phyloP scores from a whole-genome alignment of 1,139 yeast genomes.

The Saccharomyces hybrid region DNA sequence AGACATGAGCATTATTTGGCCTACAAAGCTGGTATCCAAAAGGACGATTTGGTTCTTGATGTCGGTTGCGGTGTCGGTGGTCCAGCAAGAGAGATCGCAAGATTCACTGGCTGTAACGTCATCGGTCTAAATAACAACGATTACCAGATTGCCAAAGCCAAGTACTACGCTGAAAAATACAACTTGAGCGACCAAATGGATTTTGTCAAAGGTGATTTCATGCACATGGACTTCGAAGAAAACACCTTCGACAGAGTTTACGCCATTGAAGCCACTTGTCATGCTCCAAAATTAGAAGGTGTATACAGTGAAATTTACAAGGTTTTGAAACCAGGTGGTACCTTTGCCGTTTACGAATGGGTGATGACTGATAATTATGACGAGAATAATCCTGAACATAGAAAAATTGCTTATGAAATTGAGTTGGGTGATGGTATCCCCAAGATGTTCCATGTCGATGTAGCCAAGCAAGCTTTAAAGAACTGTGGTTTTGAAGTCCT shows the following conservation, averaged over 20 bases:
- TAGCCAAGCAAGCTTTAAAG: conserved; percentile 80
- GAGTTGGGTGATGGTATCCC: conserved; percentile 99
- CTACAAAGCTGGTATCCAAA: conserved; percentile 68
- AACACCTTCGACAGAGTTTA: conserved; percentile 92
- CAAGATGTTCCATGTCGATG: conserved; percentile 81
- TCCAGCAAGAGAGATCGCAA: conserved; percentile 91
- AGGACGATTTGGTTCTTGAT: conserved; percentile 82
- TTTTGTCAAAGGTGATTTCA: conserved; percentile 95
- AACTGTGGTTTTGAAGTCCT: conserved; percentile 81
- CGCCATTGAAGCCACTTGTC: conserved; percentile 98
- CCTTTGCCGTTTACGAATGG: conserved; percentile 98
- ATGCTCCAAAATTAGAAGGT: conserved; percentile 94
- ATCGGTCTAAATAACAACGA: conserved; percentile 95
- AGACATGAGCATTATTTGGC: conserved; percentile 97
- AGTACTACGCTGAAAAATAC: conserved; percentile 62
- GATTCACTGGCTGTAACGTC: conserved; percentile 82
- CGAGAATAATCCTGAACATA: conserved; percentile 78
- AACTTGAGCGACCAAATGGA: conserved; percentile 65
- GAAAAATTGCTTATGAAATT: conserved; percentile 93
- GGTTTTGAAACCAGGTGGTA: conserved; percentile 96
- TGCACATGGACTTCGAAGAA: conserved; percentile 96
- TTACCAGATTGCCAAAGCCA: conserved; percentile 92
- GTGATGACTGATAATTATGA: conserved; percentile 95
- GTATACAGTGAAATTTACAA: conserved; percentile 92
- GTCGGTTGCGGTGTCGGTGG: conserved; percentile 99